phyloP scores from a whole-genome alignment of 495 filamentous ascomycete species.

The Aspergillus panamensis region DNA sequence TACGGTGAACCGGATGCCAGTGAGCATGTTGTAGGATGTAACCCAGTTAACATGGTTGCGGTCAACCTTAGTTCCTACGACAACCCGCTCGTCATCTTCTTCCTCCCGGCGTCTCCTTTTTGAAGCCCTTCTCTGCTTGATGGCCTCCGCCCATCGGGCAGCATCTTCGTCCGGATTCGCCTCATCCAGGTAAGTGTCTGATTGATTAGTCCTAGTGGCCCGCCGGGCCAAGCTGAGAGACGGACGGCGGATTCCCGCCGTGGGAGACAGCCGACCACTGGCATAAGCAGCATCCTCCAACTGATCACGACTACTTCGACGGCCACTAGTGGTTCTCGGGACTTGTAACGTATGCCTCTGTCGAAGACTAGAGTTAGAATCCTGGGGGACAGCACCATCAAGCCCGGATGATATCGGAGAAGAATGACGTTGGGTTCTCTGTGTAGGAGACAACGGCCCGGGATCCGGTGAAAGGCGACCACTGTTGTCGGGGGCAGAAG shows the following conservation, averaged over 20 bases:
- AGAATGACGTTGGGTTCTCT: slow-evolving; percentile 64
- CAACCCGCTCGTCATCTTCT: slow-evolving; percentile 88
- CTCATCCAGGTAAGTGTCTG: slow-evolving; percentile 79
- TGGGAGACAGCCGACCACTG: slow-evolving; percentile 84
- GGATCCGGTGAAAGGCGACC: slow-evolving; percentile 40
- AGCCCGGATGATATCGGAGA: slow-evolving; percentile 59
- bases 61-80: slow-evolving; percentile 98
- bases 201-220: slow-evolving; percentile 78
- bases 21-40: slow-evolving; percentile 99
- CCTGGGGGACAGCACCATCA: slow-evolving; percentile 31
- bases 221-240: slow-evolving; percentile 78
- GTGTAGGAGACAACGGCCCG: slow-evolving; percentile 37
- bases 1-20: slow-evolving; percentile 94
- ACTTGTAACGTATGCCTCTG: slow-evolving; percentile 93
- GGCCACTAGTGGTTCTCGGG: slow-evolving; percentile 52
- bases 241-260: slow-evolving; percentile 62
- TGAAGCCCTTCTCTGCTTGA: slow-evolving; percentile 83
- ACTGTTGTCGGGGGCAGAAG: slow-evolving; percentile 34
- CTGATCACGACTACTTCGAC: slow-evolving; percentile 53
- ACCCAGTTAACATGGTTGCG: slow-evolving; percentile 98
- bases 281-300: slow-evolving; percentile 62
- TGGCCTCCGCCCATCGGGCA: slow-evolving; percentile 85
- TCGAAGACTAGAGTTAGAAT: slow-evolving; percentile 51
- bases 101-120: slow-evolving; percentile 77
- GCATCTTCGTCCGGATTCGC: slow-evolving; percentile 85